Evolutionary conservation across 345 rosid genomes (phyloP), one percentile per base, ranked within the genome.

Genomic region (Eucalyptus coolabah): DNA sequence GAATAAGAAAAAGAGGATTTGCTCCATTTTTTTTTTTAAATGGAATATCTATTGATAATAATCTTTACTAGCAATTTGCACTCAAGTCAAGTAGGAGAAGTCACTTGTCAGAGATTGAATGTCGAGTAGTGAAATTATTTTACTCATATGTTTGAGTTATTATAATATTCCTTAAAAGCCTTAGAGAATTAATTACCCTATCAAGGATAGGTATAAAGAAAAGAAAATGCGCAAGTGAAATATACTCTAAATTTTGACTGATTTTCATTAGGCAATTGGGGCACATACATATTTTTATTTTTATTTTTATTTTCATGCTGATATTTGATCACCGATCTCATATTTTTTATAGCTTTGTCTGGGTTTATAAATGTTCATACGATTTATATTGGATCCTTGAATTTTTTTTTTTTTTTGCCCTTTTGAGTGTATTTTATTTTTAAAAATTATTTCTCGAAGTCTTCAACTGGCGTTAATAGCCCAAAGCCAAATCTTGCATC

Each of bases 61-160:
- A 23, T 54, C 60, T 56, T 56, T 8, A 56, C 28, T 56, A 56
- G 28, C 28, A 56, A 56, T 56, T 56, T 24, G 28, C 60, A 21
- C 60, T 0, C 26, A 56, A 23, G 1, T 23, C 9, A 56, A 12
- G 0, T 53, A 7, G 28, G 28, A 56, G 0, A 23, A 56, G 63
- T n/a, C 63, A 23, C 0, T 21, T 23, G 28, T 21, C 63, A 12
- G 16, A 28, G 67, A 28, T 28, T 28, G 32, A 28, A 28, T 60
- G 67, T 60, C 67, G 0, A 60, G 8, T 28, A 28, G 1, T 28
- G 16, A 60, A 60, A 12, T 60, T 60, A 26, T 60, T 60, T 60
- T 60, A 26, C 32, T 56, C 60, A 23, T 23, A 3, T 26, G 0
- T 11, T 60, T 26, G 32, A 26, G n/a, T 51, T 51, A 51, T 17